These are phyloP conservation scores for Melaleuca quinquenervia DNA, from an alignment of 345 rosid species.

Conservation along the genomic window DNA sequence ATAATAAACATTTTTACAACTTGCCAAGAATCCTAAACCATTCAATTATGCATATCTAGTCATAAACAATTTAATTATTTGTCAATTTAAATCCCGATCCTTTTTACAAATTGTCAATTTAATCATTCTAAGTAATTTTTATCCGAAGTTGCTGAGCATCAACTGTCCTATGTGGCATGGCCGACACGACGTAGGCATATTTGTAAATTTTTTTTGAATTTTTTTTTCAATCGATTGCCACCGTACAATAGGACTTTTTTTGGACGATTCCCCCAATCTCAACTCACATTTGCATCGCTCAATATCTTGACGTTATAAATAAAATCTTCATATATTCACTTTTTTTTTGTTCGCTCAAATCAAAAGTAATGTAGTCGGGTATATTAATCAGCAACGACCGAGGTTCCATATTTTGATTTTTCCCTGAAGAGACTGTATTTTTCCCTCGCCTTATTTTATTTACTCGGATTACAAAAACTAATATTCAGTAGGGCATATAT, in stretches of 20 bases:
- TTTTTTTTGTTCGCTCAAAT: neutral
- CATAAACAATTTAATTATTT: too few relatives aligned
- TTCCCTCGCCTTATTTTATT: neutral
- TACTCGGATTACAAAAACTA: neutral
- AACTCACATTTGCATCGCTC: neutral
- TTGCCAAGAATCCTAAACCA: too few relatives aligned
- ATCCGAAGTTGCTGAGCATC: fast-evolving
- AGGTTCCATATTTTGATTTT: neutral
- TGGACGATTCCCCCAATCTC: neutral
- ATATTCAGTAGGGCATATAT: neutral
- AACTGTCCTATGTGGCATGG: neutral
- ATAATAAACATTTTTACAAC: neutral
- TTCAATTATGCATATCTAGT: too few relatives aligned
- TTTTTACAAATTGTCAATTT: neutral
- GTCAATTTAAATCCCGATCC: too few relatives aligned
- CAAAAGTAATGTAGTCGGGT: neutral
- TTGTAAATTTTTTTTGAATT: too few relatives aligned
- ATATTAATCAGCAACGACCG: neutral
- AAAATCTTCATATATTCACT: neutral
- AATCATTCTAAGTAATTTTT: neutral
- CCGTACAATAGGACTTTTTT: fast-evolving
- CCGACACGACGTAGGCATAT: too few relatives aligned
- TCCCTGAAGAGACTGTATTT: neutral
- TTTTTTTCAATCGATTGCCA: neutral
- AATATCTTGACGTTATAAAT: neutral